phyloP scores from a whole-genome alignment of 176 grass and related monocot genomes.

The Ensete glaucum region DNA sequence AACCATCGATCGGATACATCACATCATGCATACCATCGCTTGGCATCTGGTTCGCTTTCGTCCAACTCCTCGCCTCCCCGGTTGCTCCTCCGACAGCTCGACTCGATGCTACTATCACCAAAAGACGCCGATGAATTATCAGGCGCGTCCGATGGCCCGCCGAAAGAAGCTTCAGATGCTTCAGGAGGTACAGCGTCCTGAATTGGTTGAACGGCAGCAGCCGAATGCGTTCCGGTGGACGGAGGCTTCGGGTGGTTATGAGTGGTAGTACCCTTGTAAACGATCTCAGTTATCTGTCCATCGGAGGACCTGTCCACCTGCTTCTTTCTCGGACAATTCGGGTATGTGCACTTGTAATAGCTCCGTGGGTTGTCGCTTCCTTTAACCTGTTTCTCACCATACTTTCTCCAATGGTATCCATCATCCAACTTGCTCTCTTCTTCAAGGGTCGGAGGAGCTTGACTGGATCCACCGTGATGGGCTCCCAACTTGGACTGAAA shows the following conservation, averaged over 20 bases:
- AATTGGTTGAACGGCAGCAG: background rate
- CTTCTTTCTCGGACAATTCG: background rate
- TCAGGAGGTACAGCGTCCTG: conserved; percentile 6
- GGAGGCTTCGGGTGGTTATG: background rate
- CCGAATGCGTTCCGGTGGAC: background rate
- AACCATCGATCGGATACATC: background rate
- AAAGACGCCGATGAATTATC: conserved; percentile 13
- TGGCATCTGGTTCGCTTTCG: conserved; percentile 13
- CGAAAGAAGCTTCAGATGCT: conserved; percentile 16
- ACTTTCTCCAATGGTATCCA: conserved; percentile 5
- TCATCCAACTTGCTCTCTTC: background rate
- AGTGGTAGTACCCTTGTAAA: background rate
- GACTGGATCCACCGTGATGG: background rate
- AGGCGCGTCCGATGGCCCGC: background rate
- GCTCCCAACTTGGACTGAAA: background rate
- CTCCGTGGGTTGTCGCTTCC: background rate
- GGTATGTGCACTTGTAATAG: conserved; percentile 7
- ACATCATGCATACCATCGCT: conserved; percentile 1
- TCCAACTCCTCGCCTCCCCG: background rate
- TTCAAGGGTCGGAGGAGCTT: background rate
- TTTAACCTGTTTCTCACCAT: conserved; percentile 6
- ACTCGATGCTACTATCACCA: background rate
- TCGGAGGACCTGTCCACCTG: background rate
- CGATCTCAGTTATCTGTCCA: background rate
- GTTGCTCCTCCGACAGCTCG: conserved; percentile 11